Conservation (phyloP, 495 filamentous ascomycete genomes). For the Apodospora peruviana region DNA sequence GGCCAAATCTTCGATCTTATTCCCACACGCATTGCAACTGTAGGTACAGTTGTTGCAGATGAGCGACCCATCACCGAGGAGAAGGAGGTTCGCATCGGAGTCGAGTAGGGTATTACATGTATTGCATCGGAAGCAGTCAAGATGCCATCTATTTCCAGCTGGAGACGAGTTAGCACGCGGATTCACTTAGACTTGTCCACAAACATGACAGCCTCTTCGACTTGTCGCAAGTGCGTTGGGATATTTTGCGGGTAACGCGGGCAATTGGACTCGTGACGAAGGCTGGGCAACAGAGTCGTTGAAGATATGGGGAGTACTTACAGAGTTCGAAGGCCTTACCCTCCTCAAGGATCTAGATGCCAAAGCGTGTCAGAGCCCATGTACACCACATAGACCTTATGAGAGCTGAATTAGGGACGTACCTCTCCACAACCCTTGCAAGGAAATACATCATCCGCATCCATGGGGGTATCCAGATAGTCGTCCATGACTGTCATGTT, state of each 20-base stretch:
- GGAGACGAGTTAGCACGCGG: constrained; percentile 7
- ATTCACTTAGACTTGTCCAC: not conserved
- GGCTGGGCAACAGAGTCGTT: not conserved
- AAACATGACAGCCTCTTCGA: not conserved
- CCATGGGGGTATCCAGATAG: constrained; percentile 76
- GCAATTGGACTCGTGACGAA: not conserved
- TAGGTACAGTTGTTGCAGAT: constrained; percentile 99
- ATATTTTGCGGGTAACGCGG: not conserved
- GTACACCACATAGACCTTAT: not conserved
- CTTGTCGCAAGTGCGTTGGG: not conserved
- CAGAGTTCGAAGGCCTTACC: constrained; percentile 97
- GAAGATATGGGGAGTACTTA: constrained; percentile 43
- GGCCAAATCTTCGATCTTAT: constrained; percentile 98
- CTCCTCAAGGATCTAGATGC: constrained; percentile 79
- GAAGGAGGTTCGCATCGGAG: constrained; percentile 94
- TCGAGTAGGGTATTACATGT: constrained; percentile 93
- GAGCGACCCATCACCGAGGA: constrained; percentile 94
- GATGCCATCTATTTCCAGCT: constrained; percentile 99
- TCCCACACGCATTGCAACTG: constrained; percentile 92
- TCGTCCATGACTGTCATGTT: constrained; percentile 40
- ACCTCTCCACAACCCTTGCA: constrained; percentile 99
- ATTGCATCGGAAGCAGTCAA: constrained; percentile 98
- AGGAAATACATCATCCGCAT: constrained; percentile 84
- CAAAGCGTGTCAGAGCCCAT: constrained; percentile 3
- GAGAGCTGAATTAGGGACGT: constrained; percentile 18